Evolutionary conservation across 75 land plant genomes (phyloP).

Genomic region (Pinus taeda): DNA sequence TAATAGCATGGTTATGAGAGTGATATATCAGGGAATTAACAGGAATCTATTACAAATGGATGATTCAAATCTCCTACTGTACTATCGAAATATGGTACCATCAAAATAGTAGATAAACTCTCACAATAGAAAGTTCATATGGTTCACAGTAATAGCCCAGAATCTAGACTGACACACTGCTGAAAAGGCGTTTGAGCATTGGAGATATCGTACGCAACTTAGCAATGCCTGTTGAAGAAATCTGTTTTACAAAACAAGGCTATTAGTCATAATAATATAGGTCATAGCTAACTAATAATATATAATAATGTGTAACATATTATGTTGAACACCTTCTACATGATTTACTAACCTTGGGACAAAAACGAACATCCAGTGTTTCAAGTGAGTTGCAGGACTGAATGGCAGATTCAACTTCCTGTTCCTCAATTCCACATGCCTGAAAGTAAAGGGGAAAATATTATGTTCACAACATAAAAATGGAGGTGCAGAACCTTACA

Average conservation of each 20-base stretch:
- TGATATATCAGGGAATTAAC: too few species aligned
- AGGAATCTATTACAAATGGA: too few species aligned
- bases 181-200: conserved; percentile 82
- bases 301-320: background rate
- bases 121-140: too few species aligned
- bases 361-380: background rate
- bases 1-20: too few species aligned
- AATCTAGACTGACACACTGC: conserved; percentile 32
- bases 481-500: background rate
- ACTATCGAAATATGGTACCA: too few species aligned
- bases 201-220: conserved; percentile 58
- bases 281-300: background rate
- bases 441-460: background rate
- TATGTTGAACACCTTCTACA: background rate
- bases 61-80: too few species aligned
- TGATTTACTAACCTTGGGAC: background rate
- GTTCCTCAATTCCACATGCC: conserved; percentile 12
- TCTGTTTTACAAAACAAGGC: conserved; percentile 8
- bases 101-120: too few species aligned
- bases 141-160: too few species aligned
- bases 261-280: background rate
- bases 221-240: conserved; percentile 18
- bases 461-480: background rate
- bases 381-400: background rate
- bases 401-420: background rate